These are phyloP conservation scores for Artemisia tridentata DNA, from an alignment of 129 eudicot genomes.

Conservation along the genomic window DNA sequence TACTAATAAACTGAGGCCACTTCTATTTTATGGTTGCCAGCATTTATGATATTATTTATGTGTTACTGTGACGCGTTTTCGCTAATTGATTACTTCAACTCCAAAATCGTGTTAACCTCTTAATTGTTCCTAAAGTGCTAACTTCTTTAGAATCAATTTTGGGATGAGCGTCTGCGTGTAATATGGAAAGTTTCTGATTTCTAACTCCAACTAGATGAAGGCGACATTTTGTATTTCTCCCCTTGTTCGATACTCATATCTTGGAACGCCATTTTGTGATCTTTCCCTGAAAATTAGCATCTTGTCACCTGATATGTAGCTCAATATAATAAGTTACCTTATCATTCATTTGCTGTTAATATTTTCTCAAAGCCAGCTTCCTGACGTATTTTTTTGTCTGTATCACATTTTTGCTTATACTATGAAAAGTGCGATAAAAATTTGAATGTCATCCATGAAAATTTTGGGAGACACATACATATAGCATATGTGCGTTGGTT, in stretches of 20 bases:
- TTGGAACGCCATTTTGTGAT: no score
- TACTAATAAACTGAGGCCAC: constrained; percentile 4
- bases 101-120: background rate
- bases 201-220: background rate
- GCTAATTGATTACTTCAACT: background rate
- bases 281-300: no score
- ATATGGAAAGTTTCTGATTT: background rate
- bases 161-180: background rate
- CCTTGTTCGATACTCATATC: no score
- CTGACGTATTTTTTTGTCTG: background rate
- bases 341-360: background rate
- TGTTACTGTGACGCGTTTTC: background rate
- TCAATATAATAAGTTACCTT: no score
- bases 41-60: constrained; percentile 11
- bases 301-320: no score
- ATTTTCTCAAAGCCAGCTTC: background rate
- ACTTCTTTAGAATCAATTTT: background rate
- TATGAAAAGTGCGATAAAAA: background rate
- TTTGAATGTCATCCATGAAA: background rate
- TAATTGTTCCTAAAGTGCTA: background rate
- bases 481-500: no score
- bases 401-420: no score
- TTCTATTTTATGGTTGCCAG: constrained; percentile 8
- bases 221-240: no score
- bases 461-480: background rate